These are phyloP conservation scores for Dothideomycetes sp. DNA, from an alignment of 2,329 filamentous ascomycete species.

Conservation along the genomic window DNA sequence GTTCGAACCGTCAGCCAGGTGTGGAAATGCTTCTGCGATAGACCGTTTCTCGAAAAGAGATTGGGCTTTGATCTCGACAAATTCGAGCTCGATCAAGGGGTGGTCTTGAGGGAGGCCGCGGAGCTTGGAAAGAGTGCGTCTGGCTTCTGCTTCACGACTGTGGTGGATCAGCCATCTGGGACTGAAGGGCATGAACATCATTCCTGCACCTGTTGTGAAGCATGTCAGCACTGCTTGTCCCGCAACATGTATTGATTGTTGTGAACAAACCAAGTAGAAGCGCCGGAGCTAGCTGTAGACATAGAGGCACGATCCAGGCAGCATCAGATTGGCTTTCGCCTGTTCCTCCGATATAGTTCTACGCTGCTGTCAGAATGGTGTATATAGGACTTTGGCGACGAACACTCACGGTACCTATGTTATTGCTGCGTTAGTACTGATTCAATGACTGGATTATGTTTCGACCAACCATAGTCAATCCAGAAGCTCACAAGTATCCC, in stretches of 20 bases:
- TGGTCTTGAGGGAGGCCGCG: constrained; percentile 51
- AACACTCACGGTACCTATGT: no score
- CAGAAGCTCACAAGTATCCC: constrained; percentile 55
- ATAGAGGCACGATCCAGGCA: constrained; percentile 64
- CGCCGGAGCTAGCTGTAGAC: constrained; percentile 59
- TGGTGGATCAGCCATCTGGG: constrained; percentile 67
- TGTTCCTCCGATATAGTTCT: constrained; percentile 20
- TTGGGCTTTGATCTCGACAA: constrained; percentile 74
- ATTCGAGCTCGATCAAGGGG: constrained; percentile 62
- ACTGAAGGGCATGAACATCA: constrained; percentile 70
- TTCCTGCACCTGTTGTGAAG: no score
- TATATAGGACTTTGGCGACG: no score
- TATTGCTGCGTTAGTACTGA: no score
- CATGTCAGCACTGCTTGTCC: no score
- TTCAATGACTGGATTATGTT: no score
- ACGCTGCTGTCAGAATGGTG: no score
- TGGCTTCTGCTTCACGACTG: constrained; percentile 56
- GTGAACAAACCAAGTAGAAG: constrained; percentile 52
- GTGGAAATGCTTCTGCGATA: constrained; percentile 46
- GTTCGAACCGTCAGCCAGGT: constrained; percentile 45
- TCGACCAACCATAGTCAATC: no score
- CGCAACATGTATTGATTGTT: no score
- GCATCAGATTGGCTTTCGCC: constrained; percentile 14
- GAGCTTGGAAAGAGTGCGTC: constrained; percentile 50
- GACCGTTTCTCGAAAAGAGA: constrained; percentile 66